Percentiles rank a stretch among this genome's conserved stretches.
These are phyloP conservation scores for Waltiozyma sp. DNA, from an alignment of 1,139 yeast species.

Conservation along the genomic window DNA sequence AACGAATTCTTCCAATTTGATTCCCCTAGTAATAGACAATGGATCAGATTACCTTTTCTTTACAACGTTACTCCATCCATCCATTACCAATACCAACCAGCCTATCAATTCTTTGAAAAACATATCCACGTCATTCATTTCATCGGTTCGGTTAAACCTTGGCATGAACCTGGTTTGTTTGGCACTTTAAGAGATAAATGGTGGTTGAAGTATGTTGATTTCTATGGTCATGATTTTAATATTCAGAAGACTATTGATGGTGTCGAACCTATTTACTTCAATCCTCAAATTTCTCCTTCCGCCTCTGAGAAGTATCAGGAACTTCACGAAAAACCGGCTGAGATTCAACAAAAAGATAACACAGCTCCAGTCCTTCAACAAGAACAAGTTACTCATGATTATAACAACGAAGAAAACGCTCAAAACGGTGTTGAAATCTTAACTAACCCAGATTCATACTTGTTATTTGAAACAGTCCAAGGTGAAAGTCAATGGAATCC, in stretches of 20 bases:
- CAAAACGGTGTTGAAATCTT: constrained; percentile 6
- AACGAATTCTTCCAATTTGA: constrained; percentile 63
- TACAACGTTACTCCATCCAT: constrained; percentile 80
- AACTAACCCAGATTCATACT: constrained; percentile 13
- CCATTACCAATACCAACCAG: constrained; percentile 81
- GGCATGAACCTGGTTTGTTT: constrained; percentile 31
- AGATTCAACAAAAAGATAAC: background rate
- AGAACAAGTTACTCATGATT: background rate
- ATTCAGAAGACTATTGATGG: constrained; percentile 14
- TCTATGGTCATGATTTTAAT: constrained; percentile 9
- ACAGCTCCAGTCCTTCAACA: background rate
- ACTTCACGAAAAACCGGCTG: background rate
- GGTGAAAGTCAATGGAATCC: constrained; percentile 31
- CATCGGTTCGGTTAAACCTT: constrained; percentile 76
- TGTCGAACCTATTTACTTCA: constrained; percentile 12
- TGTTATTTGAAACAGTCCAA: constrained; percentile 19
- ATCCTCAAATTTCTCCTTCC: constrained; percentile 2
- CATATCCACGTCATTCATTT: constrained; percentile 63
- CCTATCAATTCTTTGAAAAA: constrained; percentile 47
- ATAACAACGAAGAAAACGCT: background rate
- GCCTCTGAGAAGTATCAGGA: background rate
- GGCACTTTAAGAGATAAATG: constrained; percentile 12
- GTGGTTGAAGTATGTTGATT: constrained; percentile 16
- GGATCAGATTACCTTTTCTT: constrained; percentile 69
- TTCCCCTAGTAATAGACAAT: constrained; percentile 16